These are phyloP conservation scores for Myxozyma geophila DNA, from an alignment of 805 yeast genomes.

Conservation along the genomic window DNA sequence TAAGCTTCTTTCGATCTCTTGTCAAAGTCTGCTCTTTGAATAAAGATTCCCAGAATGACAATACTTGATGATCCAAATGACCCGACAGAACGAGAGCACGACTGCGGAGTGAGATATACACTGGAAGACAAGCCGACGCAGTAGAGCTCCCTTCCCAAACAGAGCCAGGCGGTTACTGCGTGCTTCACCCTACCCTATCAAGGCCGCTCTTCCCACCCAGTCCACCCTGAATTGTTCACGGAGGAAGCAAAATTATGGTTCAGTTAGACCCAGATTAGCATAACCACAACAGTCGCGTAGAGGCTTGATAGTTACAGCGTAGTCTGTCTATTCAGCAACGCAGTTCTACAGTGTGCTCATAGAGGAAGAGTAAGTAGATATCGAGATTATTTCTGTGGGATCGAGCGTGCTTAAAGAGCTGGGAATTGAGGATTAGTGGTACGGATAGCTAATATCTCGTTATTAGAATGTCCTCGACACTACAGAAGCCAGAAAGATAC, in stretches of 20 bases:
- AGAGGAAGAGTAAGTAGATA: no score
- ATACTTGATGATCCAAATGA: not conserved
- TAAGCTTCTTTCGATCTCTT: constrained; percentile 4
- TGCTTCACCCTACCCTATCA: constrained; percentile 2
- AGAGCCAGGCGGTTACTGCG: not conserved
- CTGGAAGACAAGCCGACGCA: no score
- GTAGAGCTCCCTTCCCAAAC: no score
- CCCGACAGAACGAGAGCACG: no score
- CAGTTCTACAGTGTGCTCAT: not conserved
- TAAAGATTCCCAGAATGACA: not conserved
- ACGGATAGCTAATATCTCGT: not conserved
- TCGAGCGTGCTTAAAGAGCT: no score
- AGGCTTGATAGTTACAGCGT: not conserved
- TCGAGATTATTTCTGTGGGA: not conserved
- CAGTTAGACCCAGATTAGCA: not conserved
- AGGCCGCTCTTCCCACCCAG: no score
- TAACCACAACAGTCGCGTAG: not conserved
- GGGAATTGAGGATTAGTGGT: no score
- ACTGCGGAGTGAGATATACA: not conserved
- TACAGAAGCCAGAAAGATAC: not conserved
- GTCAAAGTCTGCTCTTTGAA: constrained; percentile 1
- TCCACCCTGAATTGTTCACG: not conserved
- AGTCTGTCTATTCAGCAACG: not conserved
- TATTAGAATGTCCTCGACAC: constrained; percentile 5
- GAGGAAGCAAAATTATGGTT: not conserved